Base-by-base conservation (phyloP, 176 grass and related monocot species). In the Carex littledalei region DNA sequence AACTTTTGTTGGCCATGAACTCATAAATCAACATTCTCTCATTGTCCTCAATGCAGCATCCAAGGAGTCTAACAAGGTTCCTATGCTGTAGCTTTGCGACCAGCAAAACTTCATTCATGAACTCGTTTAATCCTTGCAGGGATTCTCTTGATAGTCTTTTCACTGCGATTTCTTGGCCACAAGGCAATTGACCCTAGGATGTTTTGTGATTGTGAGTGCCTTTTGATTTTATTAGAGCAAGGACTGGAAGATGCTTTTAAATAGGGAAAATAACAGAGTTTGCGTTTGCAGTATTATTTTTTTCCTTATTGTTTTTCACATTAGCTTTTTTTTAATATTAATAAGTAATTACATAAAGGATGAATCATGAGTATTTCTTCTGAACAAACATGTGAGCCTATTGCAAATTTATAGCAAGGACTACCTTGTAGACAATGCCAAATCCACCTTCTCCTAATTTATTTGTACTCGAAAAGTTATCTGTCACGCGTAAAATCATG, bases 1-100 rank as follows among this genome's bases (percentile, higher is more conserved):
- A 84, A 79, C 87, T 94, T 87, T 79, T 91, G 74, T 94, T 91
- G 0, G 83, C 83, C 47, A 94, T 24, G 61, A 87, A 94, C 63
- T 94, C 92, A 12, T 92, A 94, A 41, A 92, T 58, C 0, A 94
- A 84, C 16, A 92, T 43, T 49, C 84, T 90, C 84, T 94, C 92
- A 52, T 86, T 85, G 74, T 37, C 68, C 43, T 88, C 80, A 32
- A 88, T 85, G 77, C 86, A 87, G 9, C 41, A 94, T 55, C 88
- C 86, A 15, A 88, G 57, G 13, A 94, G 92, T 24, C 39, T 53
- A 18, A 90, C 90, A 66, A 94, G 61, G 29, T 94, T 94, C 12
- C 58, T 87, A 13, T 94, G 93, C 75, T 94, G 90, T 26, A 92
- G 64, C 69, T 92, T 94, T 7, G 82, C 84, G 8, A 94, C 83